These are phyloP conservation scores for Ambrosiella cleistominuta DNA, from an alignment of 2,329 filamentous ascomycete species.

Conservation along the genomic window DNA sequence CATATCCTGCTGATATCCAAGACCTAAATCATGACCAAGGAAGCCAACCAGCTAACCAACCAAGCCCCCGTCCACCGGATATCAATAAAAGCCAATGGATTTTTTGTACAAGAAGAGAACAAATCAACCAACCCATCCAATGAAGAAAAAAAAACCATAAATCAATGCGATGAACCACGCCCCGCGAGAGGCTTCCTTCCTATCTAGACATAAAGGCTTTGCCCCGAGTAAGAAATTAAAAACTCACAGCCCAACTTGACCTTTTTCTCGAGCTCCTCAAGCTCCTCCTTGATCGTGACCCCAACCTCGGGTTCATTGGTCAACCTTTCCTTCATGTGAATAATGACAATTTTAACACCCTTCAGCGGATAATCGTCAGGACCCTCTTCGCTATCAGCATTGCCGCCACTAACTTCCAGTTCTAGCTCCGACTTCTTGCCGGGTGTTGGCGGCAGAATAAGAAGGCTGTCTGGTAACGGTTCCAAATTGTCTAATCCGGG, in stretches of 20 bases:
- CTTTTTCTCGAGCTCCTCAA: slow-evolving; percentile 47
- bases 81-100: slow-evolving; percentile 1
- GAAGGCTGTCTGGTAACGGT: slow-evolving; percentile 22
- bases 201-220: slow-evolving; percentile 33
- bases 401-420: slow-evolving; percentile 4
- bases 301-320: slow-evolving; percentile 48
- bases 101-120: slow-evolving; percentile 2
- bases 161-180: not conserved
- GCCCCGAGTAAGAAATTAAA: slow-evolving; percentile 49
- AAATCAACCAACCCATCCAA: not conserved
- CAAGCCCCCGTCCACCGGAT: not conserved
- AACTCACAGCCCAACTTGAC: slow-evolving; percentile 63
- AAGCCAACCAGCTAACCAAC: not conserved
- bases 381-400: slow-evolving; percentile 13
- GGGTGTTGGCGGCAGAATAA: slow-evolving; percentile 29
- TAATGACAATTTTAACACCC: slow-evolving; percentile 68
- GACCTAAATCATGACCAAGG: too few species aligned
- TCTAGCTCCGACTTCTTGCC: slow-evolving; percentile 20
- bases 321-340: slow-evolving; percentile 82
- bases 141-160: not conserved
- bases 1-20: too few species aligned
- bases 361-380: slow-evolving; percentile 34
- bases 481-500: slow-evolving; percentile 12
- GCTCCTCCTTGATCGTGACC: slow-evolving; percentile 51
- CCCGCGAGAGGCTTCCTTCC: not conserved